These are phyloP conservation scores for Coleophoma crateriformis DNA, from an alignment of 2,329 filamentous ascomycete species.

Conservation along the genomic window DNA sequence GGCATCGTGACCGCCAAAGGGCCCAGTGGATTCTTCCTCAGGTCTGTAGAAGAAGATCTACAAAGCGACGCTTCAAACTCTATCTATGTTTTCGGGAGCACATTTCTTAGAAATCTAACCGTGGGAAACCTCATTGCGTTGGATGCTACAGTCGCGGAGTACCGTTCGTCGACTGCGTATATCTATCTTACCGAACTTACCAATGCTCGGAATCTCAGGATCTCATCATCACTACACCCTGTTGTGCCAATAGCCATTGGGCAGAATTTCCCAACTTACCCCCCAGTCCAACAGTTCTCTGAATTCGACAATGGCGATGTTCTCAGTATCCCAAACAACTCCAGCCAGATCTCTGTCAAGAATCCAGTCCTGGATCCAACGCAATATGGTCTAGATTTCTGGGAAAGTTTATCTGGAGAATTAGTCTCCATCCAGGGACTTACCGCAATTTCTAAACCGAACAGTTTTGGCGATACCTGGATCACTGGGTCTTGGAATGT, in stretches of 20 bases:
- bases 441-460: constrained; percentile 53
- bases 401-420: constrained; percentile 65
- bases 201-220: constrained; percentile 45
- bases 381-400: constrained; percentile 65
- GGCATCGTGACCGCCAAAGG: constrained; percentile 62
- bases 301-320: constrained; percentile 60
- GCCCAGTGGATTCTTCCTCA: constrained; percentile 57
- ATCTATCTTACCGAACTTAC: constrained; percentile 60
- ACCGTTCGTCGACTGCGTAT: constrained; percentile 37
- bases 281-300: constrained; percentile 57
- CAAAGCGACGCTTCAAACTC: constrained; percentile 56
- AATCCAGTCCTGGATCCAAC: constrained; percentile 58
- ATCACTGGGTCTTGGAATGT: constrained; percentile 59
- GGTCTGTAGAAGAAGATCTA: constrained; percentile 50
- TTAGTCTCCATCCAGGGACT: constrained; percentile 57
- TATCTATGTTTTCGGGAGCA: constrained; percentile 57
- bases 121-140: constrained; percentile 60
- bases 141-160: constrained; percentile 55
- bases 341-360: constrained; percentile 45
- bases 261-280: constrained; percentile 41
- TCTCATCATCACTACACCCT: constrained; percentile 46
- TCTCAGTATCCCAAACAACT: constrained; percentile 59
- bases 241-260: constrained; percentile 58
- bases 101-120: constrained; percentile 42
- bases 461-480: constrained; percentile 64